Conservation (phyloP, 345 rosid genomes). For the Salix exigua region DNA sequence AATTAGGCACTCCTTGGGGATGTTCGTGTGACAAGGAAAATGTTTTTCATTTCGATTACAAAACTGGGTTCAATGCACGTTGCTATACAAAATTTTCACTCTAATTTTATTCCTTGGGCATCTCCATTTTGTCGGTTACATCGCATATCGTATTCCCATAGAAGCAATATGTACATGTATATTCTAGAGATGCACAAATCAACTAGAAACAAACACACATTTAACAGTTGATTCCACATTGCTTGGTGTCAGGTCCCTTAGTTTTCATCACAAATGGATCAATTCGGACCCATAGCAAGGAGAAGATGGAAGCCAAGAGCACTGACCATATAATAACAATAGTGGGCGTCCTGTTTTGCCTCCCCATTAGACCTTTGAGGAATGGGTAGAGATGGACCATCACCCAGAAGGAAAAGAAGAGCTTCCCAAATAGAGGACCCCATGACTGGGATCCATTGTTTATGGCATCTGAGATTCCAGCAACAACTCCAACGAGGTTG, state of each 20-base stretch:
- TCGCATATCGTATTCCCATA: conserved; percentile 11
- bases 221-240: conserved; percentile 91
- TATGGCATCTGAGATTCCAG: conserved; percentile 88
- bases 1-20: background rate
- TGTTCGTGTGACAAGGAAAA: conserved; percentile 1
- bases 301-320: conserved; percentile 89
- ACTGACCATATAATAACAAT: conserved; percentile 96
- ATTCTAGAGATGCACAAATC: conserved; percentile 20
- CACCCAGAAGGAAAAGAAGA: conserved; percentile 93
- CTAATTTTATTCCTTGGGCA: conserved; percentile 32
- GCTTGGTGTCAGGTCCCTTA: conserved; percentile 79
- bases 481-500: conserved; percentile 92
- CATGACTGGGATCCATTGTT: conserved; percentile 89
- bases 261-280: conserved; percentile 91
- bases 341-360: conserved; percentile 92
- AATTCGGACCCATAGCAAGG: conserved; percentile 90
- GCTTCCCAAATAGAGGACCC: conserved; percentile 95
- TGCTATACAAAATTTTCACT: conserved; percentile 26
- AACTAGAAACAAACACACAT: conserved; percentile 4
- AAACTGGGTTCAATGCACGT: conserved; percentile 27
- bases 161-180: conserved; percentile 23
- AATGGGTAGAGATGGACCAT: conserved; percentile 94
- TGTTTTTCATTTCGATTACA: conserved; percentile 25
- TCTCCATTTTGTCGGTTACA: conserved; percentile 28
- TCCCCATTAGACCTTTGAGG: conserved; percentile 97